phyloP scores from a whole-genome alignment of 23 red algal genomes.

The Gracilaria gracilis region DNA sequence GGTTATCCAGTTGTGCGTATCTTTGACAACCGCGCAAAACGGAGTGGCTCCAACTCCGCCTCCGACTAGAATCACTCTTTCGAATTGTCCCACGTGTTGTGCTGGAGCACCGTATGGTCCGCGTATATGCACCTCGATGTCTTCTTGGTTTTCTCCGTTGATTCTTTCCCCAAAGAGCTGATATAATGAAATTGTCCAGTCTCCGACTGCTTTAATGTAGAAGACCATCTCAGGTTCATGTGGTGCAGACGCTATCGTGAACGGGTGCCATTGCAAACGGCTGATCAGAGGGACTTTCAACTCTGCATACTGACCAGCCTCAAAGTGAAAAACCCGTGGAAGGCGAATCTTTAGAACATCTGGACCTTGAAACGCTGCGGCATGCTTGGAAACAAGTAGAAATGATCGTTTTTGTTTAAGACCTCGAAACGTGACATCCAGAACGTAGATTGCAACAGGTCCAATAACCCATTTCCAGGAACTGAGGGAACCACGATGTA shows the following conservation, averaged over 20 bases:
- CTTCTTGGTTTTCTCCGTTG: constrained; percentile 15
- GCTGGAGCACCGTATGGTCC: constrained; percentile 87
- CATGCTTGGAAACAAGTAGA: constrained; percentile 74
- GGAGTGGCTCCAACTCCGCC: constrained; percentile 89
- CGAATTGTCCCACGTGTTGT: constrained; percentile 88
- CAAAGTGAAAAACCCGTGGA: constrained; percentile 78
- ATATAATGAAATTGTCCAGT: constrained; percentile 84
- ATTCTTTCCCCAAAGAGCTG: constrained; percentile 69
- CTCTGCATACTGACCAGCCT: constrained; percentile 90
- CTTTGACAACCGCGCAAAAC: constrained; percentile 78
- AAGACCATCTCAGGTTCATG: constrained; percentile 82
- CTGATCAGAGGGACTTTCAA: constrained; percentile 75
- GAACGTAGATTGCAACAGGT: constrained; percentile 68
- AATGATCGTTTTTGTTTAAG: constrained; percentile 62
- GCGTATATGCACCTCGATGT: constrained; percentile 82
- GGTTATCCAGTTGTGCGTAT: constrained; percentile 70
- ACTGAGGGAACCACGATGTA: constrained; percentile 61
- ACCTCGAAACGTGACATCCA: constrained; percentile 44
- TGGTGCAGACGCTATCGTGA: constrained; percentile 79
- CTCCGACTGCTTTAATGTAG: constrained; percentile 86
- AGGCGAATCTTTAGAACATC: constrained; percentile 75
- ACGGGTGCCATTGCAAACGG: constrained; percentile 85
- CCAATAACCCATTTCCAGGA: constrained; percentile 89
- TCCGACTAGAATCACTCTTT: constrained; percentile 80
- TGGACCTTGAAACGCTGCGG: constrained; percentile 66